phyloP scores from a whole-genome alignment of 805 yeast species.

The Candida hispaniensis region DNA sequence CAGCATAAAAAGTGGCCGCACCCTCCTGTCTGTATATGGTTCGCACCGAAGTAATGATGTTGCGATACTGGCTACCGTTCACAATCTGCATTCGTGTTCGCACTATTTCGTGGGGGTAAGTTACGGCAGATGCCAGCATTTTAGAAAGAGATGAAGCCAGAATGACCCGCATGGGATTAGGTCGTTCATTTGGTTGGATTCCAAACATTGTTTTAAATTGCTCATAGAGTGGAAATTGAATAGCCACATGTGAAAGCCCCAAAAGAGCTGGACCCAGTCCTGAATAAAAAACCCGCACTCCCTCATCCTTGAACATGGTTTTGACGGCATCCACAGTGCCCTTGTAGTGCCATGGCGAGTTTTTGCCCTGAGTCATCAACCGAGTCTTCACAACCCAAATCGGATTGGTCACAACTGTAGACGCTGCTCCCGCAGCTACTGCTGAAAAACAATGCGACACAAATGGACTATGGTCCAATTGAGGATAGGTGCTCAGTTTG shows the following conservation, averaged over 20 bases:
- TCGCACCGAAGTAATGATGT: constrained; percentile 29
- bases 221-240: constrained; percentile 92
- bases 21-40: constrained; percentile 58
- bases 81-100: constrained; percentile 79
- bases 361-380: constrained; percentile 51
- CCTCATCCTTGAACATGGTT: constrained; percentile 72
- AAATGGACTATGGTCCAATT: constrained; percentile 27
- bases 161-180: constrained; percentile 22
- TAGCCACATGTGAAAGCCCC: constrained; percentile 88
- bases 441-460: constrained; percentile 46
- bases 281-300: constrained; percentile 68
- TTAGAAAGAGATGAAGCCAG: constrained; percentile 71
- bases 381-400: constrained; percentile 97
- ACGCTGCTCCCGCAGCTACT: constrained; percentile 76
- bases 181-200: constrained; percentile 2
- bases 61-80: constrained; percentile 26
- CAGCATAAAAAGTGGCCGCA: constrained; percentile 73
- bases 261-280: constrained; percentile 85
- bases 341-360: constrained; percentile 40
- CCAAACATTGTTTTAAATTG: constrained; percentile 48
- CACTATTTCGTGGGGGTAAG: constrained; percentile 92
- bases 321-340: constrained; percentile 78
- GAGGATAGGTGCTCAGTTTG: constrained; percentile 25
- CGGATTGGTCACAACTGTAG: constrained; percentile 82
- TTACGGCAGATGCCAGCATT: constrained; percentile 76